These are phyloP conservation scores for Boletus eberwhitei DNA, from an alignment of 768 basidiomycete species.

Conservation along the genomic window DNA sequence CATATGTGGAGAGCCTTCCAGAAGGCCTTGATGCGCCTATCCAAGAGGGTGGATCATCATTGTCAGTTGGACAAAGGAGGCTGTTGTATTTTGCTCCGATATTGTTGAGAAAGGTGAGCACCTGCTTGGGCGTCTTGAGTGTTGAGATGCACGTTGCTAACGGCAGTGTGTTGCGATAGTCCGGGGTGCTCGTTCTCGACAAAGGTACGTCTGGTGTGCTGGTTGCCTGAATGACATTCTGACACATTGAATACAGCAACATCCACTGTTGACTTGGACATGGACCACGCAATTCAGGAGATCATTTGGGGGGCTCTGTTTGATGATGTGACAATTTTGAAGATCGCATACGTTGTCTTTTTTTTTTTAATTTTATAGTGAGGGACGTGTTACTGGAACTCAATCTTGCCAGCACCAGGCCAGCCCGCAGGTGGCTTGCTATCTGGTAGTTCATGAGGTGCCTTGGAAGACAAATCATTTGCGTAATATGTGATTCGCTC, in stretches of 20 bases:
- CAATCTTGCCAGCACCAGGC: too few relatives aligned
- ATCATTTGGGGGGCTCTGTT: too few relatives aligned
- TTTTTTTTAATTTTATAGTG: too few relatives aligned
- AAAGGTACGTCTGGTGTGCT: conserved; percentile 66
- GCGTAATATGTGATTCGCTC: too few relatives aligned
- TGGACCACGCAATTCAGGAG: conserved; percentile 85
- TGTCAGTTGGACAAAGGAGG: conserved; percentile 84
- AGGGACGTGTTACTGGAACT: too few relatives aligned
- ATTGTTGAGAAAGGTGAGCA: conserved; percentile 62
- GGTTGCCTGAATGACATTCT: background rate
- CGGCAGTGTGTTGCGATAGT: conserved; percentile 35
- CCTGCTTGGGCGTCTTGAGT: background rate
- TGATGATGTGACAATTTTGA: too few relatives aligned
- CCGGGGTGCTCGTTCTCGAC: conserved; percentile 89
- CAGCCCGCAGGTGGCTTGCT: too few relatives aligned
- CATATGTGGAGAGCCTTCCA: conserved; percentile 63
- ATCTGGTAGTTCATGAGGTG: too few relatives aligned
- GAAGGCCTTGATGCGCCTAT: conserved; percentile 71
- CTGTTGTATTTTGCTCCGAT: conserved; percentile 87
- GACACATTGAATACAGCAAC: conserved; percentile 51
- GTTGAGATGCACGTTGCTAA: background rate
- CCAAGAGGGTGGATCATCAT: conserved; percentile 76
- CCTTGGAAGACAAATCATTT: too few relatives aligned
- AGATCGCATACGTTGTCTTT: too few relatives aligned
- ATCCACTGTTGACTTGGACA: conserved; percentile 87